Conservation (phyloP, 176 grass and related monocot genomes). For the Pharus latifolius region DNA sequence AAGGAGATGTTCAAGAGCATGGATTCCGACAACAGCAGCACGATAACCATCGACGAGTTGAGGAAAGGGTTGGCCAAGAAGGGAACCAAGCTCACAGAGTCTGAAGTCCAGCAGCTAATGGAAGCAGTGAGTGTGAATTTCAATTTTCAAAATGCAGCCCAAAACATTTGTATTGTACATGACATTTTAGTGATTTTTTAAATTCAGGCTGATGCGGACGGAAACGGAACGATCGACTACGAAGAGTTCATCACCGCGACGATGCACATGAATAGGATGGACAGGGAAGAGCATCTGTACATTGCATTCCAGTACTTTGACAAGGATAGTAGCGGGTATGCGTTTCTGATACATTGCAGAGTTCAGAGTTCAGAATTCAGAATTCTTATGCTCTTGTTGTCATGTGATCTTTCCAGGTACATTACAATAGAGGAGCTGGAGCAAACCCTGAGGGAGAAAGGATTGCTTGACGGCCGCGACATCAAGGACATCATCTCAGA, state of each 20-base stretch:
- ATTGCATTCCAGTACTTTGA: conserved; percentile 81
- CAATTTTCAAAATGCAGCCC: background rate
- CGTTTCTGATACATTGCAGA: background rate
- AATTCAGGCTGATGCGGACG: conserved; percentile 68
- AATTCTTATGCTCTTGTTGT: background rate
- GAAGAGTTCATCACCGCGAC: conserved; percentile 92
- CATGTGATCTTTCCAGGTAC: conserved; percentile 26
- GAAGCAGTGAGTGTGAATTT: conserved; percentile 64
- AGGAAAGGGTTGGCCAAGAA: conserved; percentile 62
- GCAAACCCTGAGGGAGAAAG: conserved; percentile 65
- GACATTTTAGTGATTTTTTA: too few species aligned
- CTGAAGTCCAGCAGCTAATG: conserved; percentile 73
- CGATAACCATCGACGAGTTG: conserved; percentile 70
- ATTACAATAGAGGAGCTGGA: conserved; percentile 86
- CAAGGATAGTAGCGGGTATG: conserved; percentile 75
- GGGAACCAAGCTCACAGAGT: conserved; percentile 64
- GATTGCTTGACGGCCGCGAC: conserved; percentile 62
- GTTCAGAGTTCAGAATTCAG: background rate
- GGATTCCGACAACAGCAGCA: conserved; percentile 70
- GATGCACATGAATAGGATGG: conserved; percentile 89
- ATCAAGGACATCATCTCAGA: conserved; percentile 77
- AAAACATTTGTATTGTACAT: background rate
- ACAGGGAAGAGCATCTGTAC: conserved; percentile 74
- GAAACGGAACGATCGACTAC: conserved; percentile 77
- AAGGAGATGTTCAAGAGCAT: conserved; percentile 92